Conservation (phyloP, 768 basidiomycete genomes). For the Trametes maxima region DNA sequence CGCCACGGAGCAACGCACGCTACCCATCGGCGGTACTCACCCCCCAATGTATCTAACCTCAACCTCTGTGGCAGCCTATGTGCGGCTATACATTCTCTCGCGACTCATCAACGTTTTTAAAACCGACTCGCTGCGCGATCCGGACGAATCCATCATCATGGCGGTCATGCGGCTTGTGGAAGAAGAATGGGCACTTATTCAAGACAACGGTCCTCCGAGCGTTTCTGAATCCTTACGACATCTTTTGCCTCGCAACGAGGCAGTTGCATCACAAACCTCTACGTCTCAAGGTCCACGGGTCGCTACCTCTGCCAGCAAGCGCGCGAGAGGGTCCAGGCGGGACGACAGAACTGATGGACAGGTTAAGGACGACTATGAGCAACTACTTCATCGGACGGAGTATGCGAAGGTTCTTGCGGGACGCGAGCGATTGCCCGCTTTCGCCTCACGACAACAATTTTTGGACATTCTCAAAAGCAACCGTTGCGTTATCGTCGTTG, state of each 20-base stretch:
- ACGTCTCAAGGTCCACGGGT: neutral
- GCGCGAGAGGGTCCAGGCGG: conserved; percentile 28
- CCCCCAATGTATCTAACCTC: conserved; percentile 80
- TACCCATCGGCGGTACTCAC: conserved; percentile 50
- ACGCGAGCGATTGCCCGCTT: conserved; percentile 76
- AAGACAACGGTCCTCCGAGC: conserved; percentile 75
- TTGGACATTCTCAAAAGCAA: conserved; percentile 56
- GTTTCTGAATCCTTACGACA: conserved; percentile 66
- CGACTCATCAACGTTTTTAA: conserved; percentile 60
- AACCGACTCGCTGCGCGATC: conserved; percentile 55
- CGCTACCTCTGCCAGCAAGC: conserved; percentile 17
- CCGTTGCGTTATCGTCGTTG: conserved; percentile 81
- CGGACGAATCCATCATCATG: conserved; percentile 74
- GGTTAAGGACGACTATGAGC: conserved; percentile 57
- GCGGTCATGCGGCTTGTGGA: conserved; percentile 71
- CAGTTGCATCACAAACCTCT: neutral
- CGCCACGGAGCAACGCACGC: conserved; percentile 47
- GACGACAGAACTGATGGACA: conserved; percentile 50
- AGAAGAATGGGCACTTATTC: conserved; percentile 65
- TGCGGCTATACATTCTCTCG: conserved; percentile 81
- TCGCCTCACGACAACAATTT: conserved; percentile 64
- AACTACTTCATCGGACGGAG: conserved; percentile 43
- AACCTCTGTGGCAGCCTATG: conserved; percentile 68
- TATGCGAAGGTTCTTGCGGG: conserved; percentile 59
- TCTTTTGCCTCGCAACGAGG: conserved; percentile 44